Evolutionary conservation across 106 monocot species (phyloP), one percentile per base, ranked within the genome.

Genomic region (Acorus calamus): DNA sequence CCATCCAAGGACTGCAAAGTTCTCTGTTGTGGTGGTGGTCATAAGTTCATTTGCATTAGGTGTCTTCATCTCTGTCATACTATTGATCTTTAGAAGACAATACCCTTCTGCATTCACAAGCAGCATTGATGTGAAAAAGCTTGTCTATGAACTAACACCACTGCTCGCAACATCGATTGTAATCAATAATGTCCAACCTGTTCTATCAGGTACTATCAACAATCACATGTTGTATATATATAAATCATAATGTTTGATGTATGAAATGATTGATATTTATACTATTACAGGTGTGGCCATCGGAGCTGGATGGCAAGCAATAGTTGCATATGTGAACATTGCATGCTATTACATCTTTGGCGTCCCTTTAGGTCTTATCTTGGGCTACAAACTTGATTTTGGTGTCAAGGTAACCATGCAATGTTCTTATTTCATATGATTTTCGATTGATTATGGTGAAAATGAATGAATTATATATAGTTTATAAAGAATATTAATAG

Each of bases 231-330:
- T 28, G 28, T 28, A 28, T 28, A 28, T 28, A 28, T 28, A 28
- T 28, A 28, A 28, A 28, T 28, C 28, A 28, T 28, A 28, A 28
- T 28, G 0, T 28, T 28, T 28, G 28, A 28, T 28, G 28, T 28
- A 28, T 28, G 28, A 28, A 1, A 0, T 28, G 28, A 28, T 28
- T 28, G 28, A 28, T 28, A 0, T 28, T 28, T 28, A 28, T 28
- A 28, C 28, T 28, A 28, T 28, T 28, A 50, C 46, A 77, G 78
- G 79, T 2, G 69, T 79, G 47, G 79, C 73, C 54, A 53, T 79
- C 50, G 79, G 79, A 65, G 73, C 79, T 48, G 78, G 78, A 48
- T 79, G 78, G 78, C 78, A 79, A 55, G 73, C 68, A 8, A 10
- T 58, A 12, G 69, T 79, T 43, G 78, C 78, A 44, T 79, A 73